These are phyloP conservation scores for Dendrocalamus latiflorus DNA, from an alignment of 202 grass and related monocot genomes.

Conservation along the genomic window DNA sequence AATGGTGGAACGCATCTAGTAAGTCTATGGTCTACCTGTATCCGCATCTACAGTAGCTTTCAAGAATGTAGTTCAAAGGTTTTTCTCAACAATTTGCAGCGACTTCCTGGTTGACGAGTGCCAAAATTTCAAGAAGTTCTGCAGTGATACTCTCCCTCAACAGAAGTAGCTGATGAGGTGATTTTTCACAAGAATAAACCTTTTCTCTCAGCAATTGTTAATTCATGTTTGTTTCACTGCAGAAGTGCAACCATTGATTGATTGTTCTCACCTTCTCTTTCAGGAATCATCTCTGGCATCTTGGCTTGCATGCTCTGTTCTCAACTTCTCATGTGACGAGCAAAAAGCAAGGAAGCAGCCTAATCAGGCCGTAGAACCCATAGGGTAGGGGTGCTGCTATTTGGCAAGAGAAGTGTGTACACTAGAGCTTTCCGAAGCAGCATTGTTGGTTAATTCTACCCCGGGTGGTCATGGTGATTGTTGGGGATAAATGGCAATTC, in stretches of 20 bases:
- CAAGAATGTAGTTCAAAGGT: neutral
- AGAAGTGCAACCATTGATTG: neutral
- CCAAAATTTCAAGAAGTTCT: slow-evolving; percentile 87
- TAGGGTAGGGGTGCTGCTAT: neutral
- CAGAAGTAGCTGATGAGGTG: slow-evolving; percentile 36
- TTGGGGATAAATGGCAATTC: neutral
- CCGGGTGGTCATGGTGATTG: neutral
- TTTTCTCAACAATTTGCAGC: slow-evolving; percentile 32
- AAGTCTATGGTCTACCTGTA: slow-evolving; percentile 36
- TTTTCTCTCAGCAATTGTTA: neutral
- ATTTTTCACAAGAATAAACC: neutral
- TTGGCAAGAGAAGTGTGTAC: slow-evolving; percentile 18
- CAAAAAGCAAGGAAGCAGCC: neutral
- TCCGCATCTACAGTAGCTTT: neutral
- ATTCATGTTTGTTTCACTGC: neutral
- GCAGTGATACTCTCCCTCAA: slow-evolving; percentile 47
- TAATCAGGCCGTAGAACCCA: neutral
- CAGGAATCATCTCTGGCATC: neutral
- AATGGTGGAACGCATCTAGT: slow-evolving; percentile 90
- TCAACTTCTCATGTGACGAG: neutral
- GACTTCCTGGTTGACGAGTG: slow-evolving; percentile 79
- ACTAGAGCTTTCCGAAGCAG: neutral
- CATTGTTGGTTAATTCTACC: neutral
- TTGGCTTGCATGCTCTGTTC: neutral
- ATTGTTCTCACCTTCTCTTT: neutral